phyloP scores from a whole-genome alignment of 768 basidiomycete genomes.

The Tulasnella sp. region DNA sequence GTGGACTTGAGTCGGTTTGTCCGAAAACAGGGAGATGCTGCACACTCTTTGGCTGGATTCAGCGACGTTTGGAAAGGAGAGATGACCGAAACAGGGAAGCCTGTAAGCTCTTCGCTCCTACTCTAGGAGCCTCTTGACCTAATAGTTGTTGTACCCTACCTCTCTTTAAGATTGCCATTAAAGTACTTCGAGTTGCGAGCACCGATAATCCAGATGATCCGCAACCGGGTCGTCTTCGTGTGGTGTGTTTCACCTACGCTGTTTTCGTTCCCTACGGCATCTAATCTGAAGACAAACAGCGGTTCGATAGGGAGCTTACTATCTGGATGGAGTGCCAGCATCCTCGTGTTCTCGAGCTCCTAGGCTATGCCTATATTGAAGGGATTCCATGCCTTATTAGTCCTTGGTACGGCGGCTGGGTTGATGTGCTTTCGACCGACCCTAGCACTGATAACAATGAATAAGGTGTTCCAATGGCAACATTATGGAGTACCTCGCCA shows the following conservation, averaged over 20 bases:
- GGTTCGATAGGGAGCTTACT: not conserved
- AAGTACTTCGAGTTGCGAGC: not conserved
- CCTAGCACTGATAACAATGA: not conserved
- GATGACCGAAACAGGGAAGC: too few relatives aligned
- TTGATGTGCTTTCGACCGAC: not conserved
- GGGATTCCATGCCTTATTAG: not conserved
- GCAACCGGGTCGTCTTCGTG: not conserved
- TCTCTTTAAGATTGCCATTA: not conserved
- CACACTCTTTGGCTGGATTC: too few relatives aligned
- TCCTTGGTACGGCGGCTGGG: not conserved
- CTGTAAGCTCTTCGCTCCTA: too few relatives aligned
- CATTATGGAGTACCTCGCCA: not conserved
- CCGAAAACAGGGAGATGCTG: too few relatives aligned
- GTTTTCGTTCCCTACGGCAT: not conserved
- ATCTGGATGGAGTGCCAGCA: too few relatives aligned
- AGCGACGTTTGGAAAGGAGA: too few relatives aligned
- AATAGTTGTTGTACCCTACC: too few relatives aligned
- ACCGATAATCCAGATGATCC: not conserved
- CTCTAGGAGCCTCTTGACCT: too few relatives aligned
- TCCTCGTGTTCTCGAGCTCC: too few relatives aligned
- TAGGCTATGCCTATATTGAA: too few relatives aligned
- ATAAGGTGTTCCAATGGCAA: conserved; percentile 8
- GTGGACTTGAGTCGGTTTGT: too few relatives aligned
- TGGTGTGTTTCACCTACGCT: not conserved
- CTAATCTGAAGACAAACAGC: not conserved